Evolutionary conservation across 1,284 basidiomycete species (phyloP).

Genomic region (Anthracocystis panici-leucophaei): DNA sequence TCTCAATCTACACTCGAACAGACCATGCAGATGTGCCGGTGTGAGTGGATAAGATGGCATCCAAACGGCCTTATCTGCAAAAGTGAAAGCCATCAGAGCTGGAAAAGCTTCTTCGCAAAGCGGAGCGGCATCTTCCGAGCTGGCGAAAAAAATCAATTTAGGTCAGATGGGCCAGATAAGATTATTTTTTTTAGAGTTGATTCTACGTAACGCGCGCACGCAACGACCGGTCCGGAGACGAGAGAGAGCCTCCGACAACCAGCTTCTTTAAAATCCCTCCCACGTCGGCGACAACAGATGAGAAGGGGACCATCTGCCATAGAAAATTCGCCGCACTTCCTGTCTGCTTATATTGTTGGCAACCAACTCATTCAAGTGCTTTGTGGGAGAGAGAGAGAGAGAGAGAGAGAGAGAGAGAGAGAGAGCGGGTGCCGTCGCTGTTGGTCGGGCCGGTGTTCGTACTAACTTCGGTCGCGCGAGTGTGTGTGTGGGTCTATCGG

Average conservation of each 20-base stretch:
- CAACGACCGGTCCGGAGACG: conserved; percentile 2
- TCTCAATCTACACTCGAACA: neutral
- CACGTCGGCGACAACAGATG: no score
- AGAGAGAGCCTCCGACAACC: neutral
- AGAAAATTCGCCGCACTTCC: no score
- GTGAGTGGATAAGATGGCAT: neutral
- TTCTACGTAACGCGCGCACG: neutral
- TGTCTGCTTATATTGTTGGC: no score
- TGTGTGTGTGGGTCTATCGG: neutral
- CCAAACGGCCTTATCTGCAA: neutral
- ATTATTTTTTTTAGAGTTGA: no score
- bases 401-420: neutral
- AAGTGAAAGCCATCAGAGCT: neutral
- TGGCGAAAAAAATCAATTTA: neutral
- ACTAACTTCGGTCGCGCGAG: conserved; percentile 14
- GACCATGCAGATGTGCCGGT: neutral
- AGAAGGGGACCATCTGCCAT: no score
- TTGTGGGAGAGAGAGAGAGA: no score
- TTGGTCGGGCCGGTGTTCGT: conserved; percentile 32
- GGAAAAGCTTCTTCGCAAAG: neutral
- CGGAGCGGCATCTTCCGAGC: conserved; percentile 7
- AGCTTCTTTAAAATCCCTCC: neutral
- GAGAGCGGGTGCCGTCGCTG: conserved; percentile 6
- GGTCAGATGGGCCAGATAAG: conserved; percentile 3
- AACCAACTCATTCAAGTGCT: no score